Base-by-base conservation (phyloP, 2,329 filamentous ascomycete genomes). In the Fusarium guadeloupense region DNA sequence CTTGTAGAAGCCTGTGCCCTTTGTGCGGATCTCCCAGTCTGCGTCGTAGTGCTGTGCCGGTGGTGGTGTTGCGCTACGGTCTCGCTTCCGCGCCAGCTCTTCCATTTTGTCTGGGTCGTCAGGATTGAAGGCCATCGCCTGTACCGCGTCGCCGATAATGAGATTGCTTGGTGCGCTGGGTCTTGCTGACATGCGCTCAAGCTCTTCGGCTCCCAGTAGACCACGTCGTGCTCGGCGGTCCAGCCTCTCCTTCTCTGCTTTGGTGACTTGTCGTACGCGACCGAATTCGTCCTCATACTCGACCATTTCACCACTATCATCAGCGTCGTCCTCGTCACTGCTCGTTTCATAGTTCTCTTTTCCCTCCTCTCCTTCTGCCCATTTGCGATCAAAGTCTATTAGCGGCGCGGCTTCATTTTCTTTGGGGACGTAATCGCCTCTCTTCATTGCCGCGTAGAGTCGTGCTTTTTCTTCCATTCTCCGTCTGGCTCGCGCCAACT, bases 361-460 rank as follows among this genome's bases (percentile, higher is more conserved):
- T 20, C 74, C 69, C 59, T 72, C 89, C 49, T 87, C 61, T 25
- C 80, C 78, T 71, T 96, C 91, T 0, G 90, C 92, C 93, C 95
- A 98, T 78, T 98, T 99, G 58, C 89, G 84, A 76, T 98, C 95
- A 75, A 99, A 99, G 77, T 99, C 94, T 4, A 99, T 89, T 21
- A 96, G 84, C 20, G 85, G 83, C 66, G 88, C 85, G 35, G 85
- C 79, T 67, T 85, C 80, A 71, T 89, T 85, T 64, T 90, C 85
- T 50, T 83, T 83, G 14, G 84, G 81, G n/a, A 91, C 80, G 75
- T 91, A 88, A 71, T 96, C 89, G n/a, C 94, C 93, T 28, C 91
- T 85, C 76, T 96, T 96, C 86, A 99, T 89, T 31, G 91, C 90
- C 7, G 90, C 88, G 76, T 99, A 99, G 3, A 95, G 78, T 5